These are phyloP conservation scores for Kwoniella sp. DNA, from an alignment of 768 basidiomycete genomes.

Conservation along the genomic window DNA sequence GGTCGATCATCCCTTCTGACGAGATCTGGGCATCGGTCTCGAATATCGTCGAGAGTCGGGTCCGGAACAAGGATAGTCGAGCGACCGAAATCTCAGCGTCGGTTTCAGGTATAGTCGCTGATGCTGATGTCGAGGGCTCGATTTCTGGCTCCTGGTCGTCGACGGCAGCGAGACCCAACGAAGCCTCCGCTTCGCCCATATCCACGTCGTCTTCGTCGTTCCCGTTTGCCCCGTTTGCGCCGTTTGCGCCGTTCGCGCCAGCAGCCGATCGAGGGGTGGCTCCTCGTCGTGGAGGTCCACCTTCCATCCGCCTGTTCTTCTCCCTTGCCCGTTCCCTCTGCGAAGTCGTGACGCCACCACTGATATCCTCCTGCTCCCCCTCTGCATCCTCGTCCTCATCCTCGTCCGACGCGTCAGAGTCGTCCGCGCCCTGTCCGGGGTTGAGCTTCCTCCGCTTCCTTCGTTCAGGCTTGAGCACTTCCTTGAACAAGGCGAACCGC, in stretches of 20 bases:
- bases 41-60: constrained; percentile 73
- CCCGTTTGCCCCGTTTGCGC: background rate
- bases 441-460: constrained; percentile 86
- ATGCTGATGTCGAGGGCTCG: background rate
- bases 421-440: constrained; percentile 60
- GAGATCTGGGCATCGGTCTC: constrained; percentile 56
- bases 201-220: constrained; percentile 45
- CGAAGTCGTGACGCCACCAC: constrained; percentile 65
- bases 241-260: background rate
- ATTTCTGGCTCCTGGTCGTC: background rate
- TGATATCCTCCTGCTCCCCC: constrained; percentile 64
- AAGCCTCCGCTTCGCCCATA: constrained; percentile 44
- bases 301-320: constrained; percentile 52
- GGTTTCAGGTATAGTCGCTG: background rate
- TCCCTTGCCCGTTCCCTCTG: constrained; percentile 58
- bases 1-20: constrained; percentile 69
- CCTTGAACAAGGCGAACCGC: constrained; percentile 96
- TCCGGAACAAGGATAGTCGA: constrained; percentile 75
- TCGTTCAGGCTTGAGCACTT: constrained; percentile 79
- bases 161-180: constrained; percentile 16
- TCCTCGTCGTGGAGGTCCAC: constrained; percentile 17
- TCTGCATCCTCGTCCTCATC: constrained; percentile 57
- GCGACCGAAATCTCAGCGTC: constrained; percentile 10
- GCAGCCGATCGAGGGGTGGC: constrained; percentile 3
- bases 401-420: constrained; percentile 58